Percentiles rank a stretch among this genome's conserved stretches.
phyloP scores from a whole-genome alignment of 2,329 filamentous ascomycete genomes.

The Sporothrix dimorphospora region DNA sequence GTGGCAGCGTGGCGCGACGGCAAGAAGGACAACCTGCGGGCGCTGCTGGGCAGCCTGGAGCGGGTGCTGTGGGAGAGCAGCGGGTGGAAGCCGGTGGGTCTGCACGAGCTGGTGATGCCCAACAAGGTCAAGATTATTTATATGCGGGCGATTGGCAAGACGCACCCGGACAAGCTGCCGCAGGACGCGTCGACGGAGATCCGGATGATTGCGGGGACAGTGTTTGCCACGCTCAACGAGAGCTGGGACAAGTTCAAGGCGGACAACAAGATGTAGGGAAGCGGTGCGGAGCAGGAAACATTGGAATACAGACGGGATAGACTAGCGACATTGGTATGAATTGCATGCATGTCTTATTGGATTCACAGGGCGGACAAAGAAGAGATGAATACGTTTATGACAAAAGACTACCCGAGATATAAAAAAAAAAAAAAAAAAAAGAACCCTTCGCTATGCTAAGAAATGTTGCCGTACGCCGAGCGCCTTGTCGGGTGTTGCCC shows the following conservation, averaged over 20 bases:
- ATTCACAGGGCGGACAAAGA: not conserved
- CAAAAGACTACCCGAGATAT: not conserved
- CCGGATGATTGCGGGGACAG: conserved; percentile 65
- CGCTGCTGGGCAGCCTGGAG: conserved; percentile 83
- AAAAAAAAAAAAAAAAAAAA: not conserved
- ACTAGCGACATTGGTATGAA: not conserved
- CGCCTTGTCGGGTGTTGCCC: not conserved
- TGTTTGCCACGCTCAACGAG: conserved; percentile 71
- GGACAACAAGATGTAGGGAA: conserved; percentile 64
- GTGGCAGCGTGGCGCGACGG: conserved; percentile 84
- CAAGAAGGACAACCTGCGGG: conserved; percentile 89
- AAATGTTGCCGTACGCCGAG: conserved; percentile 5
- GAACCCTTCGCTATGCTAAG: conserved; percentile 8
- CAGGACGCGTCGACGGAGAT: conserved; percentile 68
- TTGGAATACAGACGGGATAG: not conserved
- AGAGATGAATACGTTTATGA: not conserved
- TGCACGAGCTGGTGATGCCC: conserved; percentile 89
- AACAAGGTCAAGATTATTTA: conserved; percentile 97
- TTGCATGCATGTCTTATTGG: not conserved
- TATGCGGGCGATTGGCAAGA: conserved; percentile 99
- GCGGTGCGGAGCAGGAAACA: not conserved
- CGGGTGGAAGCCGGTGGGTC: conserved; percentile 94
- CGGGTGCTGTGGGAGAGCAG: conserved; percentile 87
- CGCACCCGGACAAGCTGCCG: conserved; percentile 90
- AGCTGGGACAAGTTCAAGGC: conserved; percentile 74